phyloP scores from a whole-genome alignment of 192 early-diverging fungal genomes.

The Lobulomyces angularis region DNA sequence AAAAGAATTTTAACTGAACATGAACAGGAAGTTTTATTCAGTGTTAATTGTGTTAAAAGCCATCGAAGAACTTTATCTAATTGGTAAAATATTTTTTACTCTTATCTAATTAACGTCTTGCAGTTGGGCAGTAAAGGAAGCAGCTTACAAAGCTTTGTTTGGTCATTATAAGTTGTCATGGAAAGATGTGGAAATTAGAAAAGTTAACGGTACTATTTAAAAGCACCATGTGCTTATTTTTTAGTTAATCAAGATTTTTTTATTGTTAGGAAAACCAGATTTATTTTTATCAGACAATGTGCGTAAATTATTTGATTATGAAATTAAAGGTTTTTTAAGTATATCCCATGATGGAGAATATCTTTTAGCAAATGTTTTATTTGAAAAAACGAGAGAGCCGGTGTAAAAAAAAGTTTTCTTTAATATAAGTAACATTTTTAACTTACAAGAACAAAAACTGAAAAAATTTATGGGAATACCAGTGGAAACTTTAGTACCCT shows the following conservation, averaged over 20 bases:
- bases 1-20: conserved; percentile 30
- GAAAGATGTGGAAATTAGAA: conserved; percentile 48
- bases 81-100: not conserved
- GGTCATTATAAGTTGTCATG: conserved; percentile 41
- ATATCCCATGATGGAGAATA: conserved; percentile 77
- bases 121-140: conserved; percentile 65
- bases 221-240: not conserved
- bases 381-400: too few relatives aligned
- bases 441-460: too few relatives aligned
- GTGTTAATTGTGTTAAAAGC: conserved; percentile 18
- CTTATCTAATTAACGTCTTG: conserved; percentile 5
- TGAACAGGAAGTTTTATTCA: not conserved
- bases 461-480: too few relatives aligned
- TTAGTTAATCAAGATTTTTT: too few relatives aligned
- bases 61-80: conserved; percentile 5
- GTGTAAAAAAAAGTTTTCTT: too few relatives aligned
- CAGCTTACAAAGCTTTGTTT: conserved; percentile 58
- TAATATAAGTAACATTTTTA: too few relatives aligned
- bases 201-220: conserved; percentile 28
- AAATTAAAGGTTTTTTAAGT: conserved; percentile 38
- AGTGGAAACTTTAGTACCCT: too few relatives aligned
- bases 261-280: conserved; percentile 7
- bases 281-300: too few relatives aligned
- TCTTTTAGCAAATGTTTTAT: conserved; percentile 50
- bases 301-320: too few relatives aligned